These are phyloP conservation scores for Yamadazyma buinensis DNA, from an alignment of 1,139 yeast genomes.

Conservation along the genomic window DNA sequence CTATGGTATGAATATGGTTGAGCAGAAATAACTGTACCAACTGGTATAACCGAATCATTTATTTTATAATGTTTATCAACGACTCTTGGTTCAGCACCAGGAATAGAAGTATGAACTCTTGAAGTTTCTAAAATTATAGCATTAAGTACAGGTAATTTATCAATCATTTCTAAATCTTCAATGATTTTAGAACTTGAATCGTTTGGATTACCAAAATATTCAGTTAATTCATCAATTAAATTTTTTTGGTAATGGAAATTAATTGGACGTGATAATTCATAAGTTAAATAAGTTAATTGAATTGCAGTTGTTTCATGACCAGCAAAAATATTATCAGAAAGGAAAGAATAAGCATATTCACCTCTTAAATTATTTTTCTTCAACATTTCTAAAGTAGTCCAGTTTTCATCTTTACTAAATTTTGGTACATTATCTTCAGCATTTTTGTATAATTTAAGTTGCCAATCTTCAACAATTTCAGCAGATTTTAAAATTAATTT, in stretches of 20 bases:
- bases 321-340: constrained; percentile 49
- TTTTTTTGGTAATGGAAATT: constrained; percentile 38
- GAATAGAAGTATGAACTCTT: constrained; percentile 66
- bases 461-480: constrained; percentile 47
- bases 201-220: constrained; percentile 21
- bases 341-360: constrained; percentile 35
- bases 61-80: constrained; percentile 29
- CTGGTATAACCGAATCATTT: constrained; percentile 37
- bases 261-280: constrained; percentile 54
- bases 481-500: constrained; percentile 36
- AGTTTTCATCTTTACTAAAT: constrained; percentile 16
- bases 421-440: constrained; percentile 33
- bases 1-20: constrained; percentile 69
- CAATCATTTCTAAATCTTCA: constrained; percentile 38
- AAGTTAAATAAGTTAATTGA: constrained; percentile 56
- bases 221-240: constrained; percentile 41
- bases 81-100: constrained; percentile 69
- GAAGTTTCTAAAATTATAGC: constrained; percentile 58
- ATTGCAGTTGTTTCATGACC: constrained; percentile 80
- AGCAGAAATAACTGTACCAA: constrained; percentile 55
- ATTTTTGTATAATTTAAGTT: constrained; percentile 34
- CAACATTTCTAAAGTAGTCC: constrained; percentile 34
- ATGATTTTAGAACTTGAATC: constrained; percentile 23
- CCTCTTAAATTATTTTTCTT: constrained; percentile 30
- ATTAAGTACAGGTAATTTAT: constrained; percentile 50